Evolutionary conservation across 352 stramenopile genomes (phyloP), one percentile per base, ranked within the genome.

Genomic region (Phytophthora macrochlamydospora): DNA sequence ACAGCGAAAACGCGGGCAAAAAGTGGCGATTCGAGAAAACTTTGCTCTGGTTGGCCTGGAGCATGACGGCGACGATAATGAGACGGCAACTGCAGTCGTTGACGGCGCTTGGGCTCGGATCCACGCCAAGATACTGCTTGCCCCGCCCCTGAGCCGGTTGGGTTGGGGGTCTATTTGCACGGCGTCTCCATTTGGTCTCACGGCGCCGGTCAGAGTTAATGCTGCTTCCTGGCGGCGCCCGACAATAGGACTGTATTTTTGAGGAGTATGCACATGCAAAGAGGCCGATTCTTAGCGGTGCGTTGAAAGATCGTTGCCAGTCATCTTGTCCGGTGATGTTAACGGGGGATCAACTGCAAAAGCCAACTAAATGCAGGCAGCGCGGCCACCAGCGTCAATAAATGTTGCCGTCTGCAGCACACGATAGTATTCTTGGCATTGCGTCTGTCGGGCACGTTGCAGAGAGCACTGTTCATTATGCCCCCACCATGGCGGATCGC

Each of bases 241-340:
- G 62, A 67, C 45, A 67, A 67, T 67, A 74, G 62, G 56, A 14
- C 31, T 38, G 31, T 74, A 70, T 70, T 74, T 70, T 74, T 63
- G 61, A 37, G 33, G 11, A 14, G 13, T 7, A 14, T 7, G 18
- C 18, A 24, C 18, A 24, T 24, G 18, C 18, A 24, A 0, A 24
- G 18, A 24, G 18, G 18, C 18, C 18, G 45, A 29, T 64, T 61
- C 46, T 72, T 56, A 30, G 60, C 45, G 48, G 44, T 7, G n/a
- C 44, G 18, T 68, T 52, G 45, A 37, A 44, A 52, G 66, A 50
- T 43, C 54, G 59, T 69, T 73, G 48, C 33, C 29, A 29, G 18
- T 24, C 18, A 24, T 71, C 56, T 66, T 71, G 50, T 71, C 61
- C 28, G 14, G 40, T 46, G 35, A 24, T 35, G 52, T 14, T 28